Evolutionary conservation across 768 basidiomycete species (phyloP).

Genomic region (Russula virescens): DNA sequence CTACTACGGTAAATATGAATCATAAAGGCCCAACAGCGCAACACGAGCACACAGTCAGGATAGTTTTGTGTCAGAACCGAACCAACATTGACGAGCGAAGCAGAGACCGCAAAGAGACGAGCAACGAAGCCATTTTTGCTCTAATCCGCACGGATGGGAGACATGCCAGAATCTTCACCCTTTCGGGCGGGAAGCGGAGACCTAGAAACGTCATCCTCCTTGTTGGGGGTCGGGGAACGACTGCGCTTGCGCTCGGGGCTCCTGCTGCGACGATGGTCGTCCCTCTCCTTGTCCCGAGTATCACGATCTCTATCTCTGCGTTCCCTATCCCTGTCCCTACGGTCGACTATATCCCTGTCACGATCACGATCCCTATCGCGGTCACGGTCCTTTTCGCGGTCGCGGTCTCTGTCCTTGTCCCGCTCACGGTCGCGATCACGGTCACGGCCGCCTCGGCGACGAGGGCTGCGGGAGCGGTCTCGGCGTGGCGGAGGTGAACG

Average conservation of each 20-base stretch:
- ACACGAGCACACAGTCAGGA: background rate
- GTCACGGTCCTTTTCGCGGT: constrained; percentile 23
- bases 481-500: constrained; percentile 42
- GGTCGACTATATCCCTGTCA: constrained; percentile 21
- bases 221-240: constrained; percentile 35
- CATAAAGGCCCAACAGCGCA: constrained; percentile 6
- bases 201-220: constrained; percentile 43
- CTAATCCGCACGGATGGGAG: constrained; percentile 45
- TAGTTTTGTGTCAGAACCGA: constrained; percentile 3
- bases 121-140: constrained; percentile 30
- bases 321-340: constrained; percentile 26
- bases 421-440: constrained; percentile 19
- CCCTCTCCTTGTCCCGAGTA: constrained; percentile 37
- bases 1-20: constrained; percentile 12
- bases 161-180: constrained; percentile 46
- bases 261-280: constrained; percentile 38
- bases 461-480: constrained; percentile 38
- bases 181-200: constrained; percentile 44
- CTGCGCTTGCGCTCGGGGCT: constrained; percentile 44
- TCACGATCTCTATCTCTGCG: constrained; percentile 34
- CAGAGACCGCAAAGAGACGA: constrained; percentile 6
- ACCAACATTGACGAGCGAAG: constrained; percentile 7
- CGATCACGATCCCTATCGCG: constrained; percentile 29
- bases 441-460: constrained; percentile 36
- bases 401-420: constrained; percentile 32